These are phyloP conservation scores for Waltergamsia citrina DNA, from an alignment of 2,329 filamentous ascomycete genomes.

Conservation along the genomic window DNA sequence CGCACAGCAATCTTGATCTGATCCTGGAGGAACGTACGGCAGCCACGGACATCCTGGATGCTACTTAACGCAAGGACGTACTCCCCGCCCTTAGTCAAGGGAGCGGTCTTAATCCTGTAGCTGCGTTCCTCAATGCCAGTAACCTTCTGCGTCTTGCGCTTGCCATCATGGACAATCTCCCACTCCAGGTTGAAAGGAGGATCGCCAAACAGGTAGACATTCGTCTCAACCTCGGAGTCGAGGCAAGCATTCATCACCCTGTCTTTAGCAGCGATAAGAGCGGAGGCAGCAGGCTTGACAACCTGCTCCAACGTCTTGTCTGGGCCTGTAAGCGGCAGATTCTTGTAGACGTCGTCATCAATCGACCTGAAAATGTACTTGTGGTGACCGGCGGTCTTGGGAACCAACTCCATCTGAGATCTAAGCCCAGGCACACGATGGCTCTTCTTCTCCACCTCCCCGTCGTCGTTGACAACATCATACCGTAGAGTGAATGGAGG, in stretches of 20 bases:
- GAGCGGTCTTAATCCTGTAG: constrained; percentile 66
- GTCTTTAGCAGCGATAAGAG: constrained; percentile 51
- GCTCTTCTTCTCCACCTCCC: constrained; percentile 39
- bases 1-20: constrained; percentile 79
- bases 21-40: constrained; percentile 77
- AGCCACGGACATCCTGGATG: constrained; percentile 77
- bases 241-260: constrained; percentile 64
- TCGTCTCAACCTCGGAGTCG: constrained; percentile 67
- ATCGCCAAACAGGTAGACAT: constrained; percentile 70
- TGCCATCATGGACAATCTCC: constrained; percentile 84
- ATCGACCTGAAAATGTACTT: constrained; percentile 78
- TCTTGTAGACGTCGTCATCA: constrained; percentile 71
- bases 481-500: constrained; percentile 85
- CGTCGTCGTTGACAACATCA: constrained; percentile 54
- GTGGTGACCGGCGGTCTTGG: constrained; percentile 73
- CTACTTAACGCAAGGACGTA: constrained; percentile 81
- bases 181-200: constrained; percentile 85
- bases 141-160: constrained; percentile 60
- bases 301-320: constrained; percentile 67
- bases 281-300: constrained; percentile 86
- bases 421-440: constrained; percentile 61
- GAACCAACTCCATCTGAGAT: constrained; percentile 76
- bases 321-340: constrained; percentile 50
- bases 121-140: constrained; percentile 51
- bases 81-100: constrained; percentile 73